phyloP scores from a whole-genome alignment of 352 stramenopile genomes.

The Globisporangium nagaii region DNA sequence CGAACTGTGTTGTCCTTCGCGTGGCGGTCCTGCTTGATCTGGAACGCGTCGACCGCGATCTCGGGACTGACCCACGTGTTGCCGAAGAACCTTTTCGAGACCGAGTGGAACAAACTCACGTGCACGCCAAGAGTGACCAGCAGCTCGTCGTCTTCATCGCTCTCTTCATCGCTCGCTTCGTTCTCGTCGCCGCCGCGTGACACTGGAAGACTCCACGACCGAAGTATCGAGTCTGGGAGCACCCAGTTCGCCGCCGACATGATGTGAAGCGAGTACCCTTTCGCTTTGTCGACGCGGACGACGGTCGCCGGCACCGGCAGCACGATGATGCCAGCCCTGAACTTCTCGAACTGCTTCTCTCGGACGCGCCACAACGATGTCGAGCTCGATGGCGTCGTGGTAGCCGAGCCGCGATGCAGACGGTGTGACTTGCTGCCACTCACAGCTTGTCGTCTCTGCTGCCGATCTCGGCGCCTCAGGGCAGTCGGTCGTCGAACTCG shows the following conservation, averaged over 20 bases:
- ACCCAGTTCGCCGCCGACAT: slow-evolving; percentile 67
- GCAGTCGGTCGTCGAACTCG: background rate
- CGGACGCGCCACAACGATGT: slow-evolving; percentile 43
- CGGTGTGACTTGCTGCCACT: background rate
- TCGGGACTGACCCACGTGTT: slow-evolving; percentile 88
- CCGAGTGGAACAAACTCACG: slow-evolving; percentile 86
- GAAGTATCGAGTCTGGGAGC: slow-evolving; percentile 44
- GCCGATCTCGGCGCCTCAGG: background rate
- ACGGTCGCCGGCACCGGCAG: slow-evolving; percentile 58
- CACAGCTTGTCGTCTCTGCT: slow-evolving; percentile 7
- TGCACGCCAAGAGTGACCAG: slow-evolving; percentile 70
- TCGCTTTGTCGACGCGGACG: slow-evolving; percentile 45
- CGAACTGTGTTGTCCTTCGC: slow-evolving; percentile 37
- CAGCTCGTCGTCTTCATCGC: slow-evolving; percentile 38
- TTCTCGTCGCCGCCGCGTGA: slow-evolving; percentile 4
- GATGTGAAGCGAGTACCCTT: slow-evolving; percentile 58
- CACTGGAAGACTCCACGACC: slow-evolving; percentile 4
- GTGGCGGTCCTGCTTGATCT: slow-evolving; percentile 47
- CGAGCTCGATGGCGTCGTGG: background rate
- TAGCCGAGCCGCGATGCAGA: background rate
- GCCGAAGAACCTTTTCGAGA: slow-evolving; percentile 88
- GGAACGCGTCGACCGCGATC: slow-evolving; percentile 37
- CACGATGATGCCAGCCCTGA: slow-evolving; percentile 52
- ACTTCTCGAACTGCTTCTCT: slow-evolving; percentile 77
- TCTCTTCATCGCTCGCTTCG: slow-evolving; percentile 24